Base-by-base conservation (phyloP, 441 rosid genomes). In the Adansonia rubrostipa region DNA sequence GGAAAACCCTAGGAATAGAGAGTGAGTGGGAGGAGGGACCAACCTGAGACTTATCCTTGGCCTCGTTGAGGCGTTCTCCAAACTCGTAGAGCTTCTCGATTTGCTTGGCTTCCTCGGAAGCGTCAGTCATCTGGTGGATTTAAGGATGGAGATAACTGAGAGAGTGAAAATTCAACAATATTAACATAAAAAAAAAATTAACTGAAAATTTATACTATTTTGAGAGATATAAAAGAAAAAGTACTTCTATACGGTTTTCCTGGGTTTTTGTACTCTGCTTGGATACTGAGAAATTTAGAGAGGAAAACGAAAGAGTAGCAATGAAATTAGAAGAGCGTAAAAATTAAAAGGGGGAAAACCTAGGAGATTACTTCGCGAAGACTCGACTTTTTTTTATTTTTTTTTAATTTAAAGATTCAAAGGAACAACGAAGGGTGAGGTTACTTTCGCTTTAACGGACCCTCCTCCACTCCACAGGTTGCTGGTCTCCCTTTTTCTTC, bases 31-130 rank as follows among this genome's bases (percentile, higher is more conserved):
- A 63, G 17, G 22, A 50, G 73, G 15, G 9, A 67, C 65, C 15
- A 11, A 92, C 99, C 98, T 91, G 92, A 60, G 95, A 89, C 90
- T 96, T 96, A 80, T 96, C 98, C 82, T 96, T 96, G 84, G 97
- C 87, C 80, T 92, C 97, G 79, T 86, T 96, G 77, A 96, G 98
- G 1, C 94, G 88, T 80, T 96, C 99, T 3, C 97, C 93, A 85
- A 90, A 94, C 95, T 96, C 93, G 82, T 96, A 96, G 72, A 96
- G 96, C 90, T 90, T 91, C 90, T 93, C 97, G 88, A 96, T 93
- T 80, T 86, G 97, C 71, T 80, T 81, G 71, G 92, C 89, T 44
- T 92, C 98, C n/a, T 90, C 95, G 48, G 92, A 74, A 61, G 66
- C 33, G 78, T 91, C 95, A 67, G 88, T 80, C 95, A 92, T 92